Percentiles rank a stretch among this genome's conserved stretches.
Conservation (phyloP, 2,329 filamentous ascomycete genomes). For the Botrytis fragariae region DNA sequence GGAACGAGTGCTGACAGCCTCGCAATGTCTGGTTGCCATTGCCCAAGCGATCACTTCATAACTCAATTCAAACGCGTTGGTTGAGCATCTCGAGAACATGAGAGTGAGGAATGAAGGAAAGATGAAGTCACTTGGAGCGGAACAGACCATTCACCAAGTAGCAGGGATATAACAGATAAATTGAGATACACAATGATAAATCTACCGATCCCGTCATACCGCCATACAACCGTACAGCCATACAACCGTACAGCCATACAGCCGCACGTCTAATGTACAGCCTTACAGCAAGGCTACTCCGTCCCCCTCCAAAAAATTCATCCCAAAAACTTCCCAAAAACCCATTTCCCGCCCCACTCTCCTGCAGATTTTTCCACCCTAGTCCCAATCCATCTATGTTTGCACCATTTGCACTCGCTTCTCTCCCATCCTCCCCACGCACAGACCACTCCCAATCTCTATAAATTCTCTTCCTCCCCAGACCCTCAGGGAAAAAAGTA, state of each 20-base stretch:
- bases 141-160: neutral
- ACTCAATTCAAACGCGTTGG: neutral
- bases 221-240: too few relatives aligned
- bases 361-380: neutral
- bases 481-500: conserved; percentile 4
- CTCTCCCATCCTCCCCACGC: accelerated
- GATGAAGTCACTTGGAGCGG: neutral
- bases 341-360: neutral
- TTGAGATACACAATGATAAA: neutral
- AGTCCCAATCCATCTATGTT: neutral
- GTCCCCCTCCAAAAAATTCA: neutral
- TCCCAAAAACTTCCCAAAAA: neutral
- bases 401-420: neutral
- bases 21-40: neutral
- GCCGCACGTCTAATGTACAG: neutral
- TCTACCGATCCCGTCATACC: neutral
- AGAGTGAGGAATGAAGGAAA: neutral
- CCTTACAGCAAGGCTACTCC: neutral
- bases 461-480: neutral
- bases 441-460: neutral
- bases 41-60: neutral
- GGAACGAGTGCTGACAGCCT: neutral
- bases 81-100: neutral
- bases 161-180: neutral
- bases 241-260: too few relatives aligned